Evolutionary conservation across 2,329 filamentous ascomycete species (phyloP).

Genomic region (Lachnellula suecica): DNA sequence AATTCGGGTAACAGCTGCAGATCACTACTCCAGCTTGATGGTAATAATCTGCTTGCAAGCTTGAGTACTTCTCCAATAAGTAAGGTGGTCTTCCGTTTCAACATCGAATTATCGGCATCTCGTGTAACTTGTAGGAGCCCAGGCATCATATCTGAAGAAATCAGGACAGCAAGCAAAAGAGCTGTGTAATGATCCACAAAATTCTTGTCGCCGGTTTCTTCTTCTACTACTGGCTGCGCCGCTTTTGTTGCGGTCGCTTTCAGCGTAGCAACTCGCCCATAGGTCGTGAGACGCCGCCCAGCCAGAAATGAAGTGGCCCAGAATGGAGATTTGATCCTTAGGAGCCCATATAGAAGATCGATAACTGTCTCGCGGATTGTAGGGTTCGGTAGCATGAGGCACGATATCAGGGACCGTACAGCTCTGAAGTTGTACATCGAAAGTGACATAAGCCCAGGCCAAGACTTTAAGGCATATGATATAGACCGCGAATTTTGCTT

Average conservation of each 20-base stretch:
- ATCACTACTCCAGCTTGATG: conserved; percentile 76
- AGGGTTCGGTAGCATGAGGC: conserved; percentile 57
- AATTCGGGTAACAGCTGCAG: conserved; percentile 87
- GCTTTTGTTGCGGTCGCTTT: conserved; percentile 56
- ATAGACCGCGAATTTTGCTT: conserved; percentile 93
- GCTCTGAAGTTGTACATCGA: conserved; percentile 87
- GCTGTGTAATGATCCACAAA: conserved; percentile 94
- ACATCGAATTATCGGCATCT: conserved; percentile 63
- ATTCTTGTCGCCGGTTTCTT: conserved; percentile 74
- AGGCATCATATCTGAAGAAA: conserved; percentile 74
- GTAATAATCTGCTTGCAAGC: conserved; percentile 81
- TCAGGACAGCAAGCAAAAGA: conserved; percentile 78
- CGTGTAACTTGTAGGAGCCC: conserved; percentile 64
- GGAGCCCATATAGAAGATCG: conserved; percentile 75
- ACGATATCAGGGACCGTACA: conserved; percentile 73
- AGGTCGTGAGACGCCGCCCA: conserved; percentile 88
- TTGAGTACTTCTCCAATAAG: conserved; percentile 90
- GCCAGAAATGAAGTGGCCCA: conserved; percentile 97
- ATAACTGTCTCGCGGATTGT: conserved; percentile 73
- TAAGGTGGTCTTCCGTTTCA: conserved; percentile 87
- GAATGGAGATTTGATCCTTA: conserved; percentile 88
- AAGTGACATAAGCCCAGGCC: conserved; percentile 86
- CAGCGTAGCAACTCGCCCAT: conserved; percentile 87
- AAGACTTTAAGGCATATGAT: conserved; percentile 84
- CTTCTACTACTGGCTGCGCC: conserved; percentile 53